Conservation (phyloP, 805 yeast species). For the Trichomonascus vanleenenianus region DNA sequence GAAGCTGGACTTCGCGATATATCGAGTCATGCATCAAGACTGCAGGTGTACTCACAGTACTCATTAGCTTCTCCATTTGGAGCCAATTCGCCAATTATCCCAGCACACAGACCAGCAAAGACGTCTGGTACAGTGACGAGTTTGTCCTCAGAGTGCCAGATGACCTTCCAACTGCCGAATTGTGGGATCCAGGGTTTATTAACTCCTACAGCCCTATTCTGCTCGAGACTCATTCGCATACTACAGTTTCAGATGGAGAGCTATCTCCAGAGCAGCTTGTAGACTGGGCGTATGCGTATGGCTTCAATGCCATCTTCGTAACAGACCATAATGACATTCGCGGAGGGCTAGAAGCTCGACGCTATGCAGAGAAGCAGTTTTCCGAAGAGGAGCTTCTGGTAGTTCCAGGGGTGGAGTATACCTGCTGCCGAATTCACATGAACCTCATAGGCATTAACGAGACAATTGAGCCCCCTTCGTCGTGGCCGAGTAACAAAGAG, state of each 20-base stretch:
- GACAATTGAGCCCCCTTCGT: constrained; percentile 15
- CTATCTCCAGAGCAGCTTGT: constrained; percentile 18
- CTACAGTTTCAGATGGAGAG: constrained; percentile 18
- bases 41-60: too few species aligned
- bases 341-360: constrained; percentile 17
- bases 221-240: constrained; percentile 18
- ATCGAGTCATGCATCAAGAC: too few species aligned
- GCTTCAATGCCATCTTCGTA: constrained; percentile 17
- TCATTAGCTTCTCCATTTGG: too few species aligned
- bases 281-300: constrained; percentile 22
- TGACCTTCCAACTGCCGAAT: constrained; percentile 9
- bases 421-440: constrained; percentile 23
- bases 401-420: constrained; percentile 21
- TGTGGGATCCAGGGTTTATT: constrained; percentile 8
- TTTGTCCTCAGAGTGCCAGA: constrained; percentile 10
- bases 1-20: too few species aligned
- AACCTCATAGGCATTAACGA: constrained; percentile 20
- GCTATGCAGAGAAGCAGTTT: constrained; percentile 8
- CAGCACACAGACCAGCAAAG: neutral
- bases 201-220: neutral
- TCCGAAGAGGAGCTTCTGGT: constrained; percentile 12
- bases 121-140: constrained; percentile 11
- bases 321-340: constrained; percentile 21
- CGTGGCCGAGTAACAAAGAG: constrained; percentile 19
- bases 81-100: neutral